Evolutionary conservation across 192 early-diverging fungal species (phyloP).

Genomic region (Gaertneriomyces semiglobifer): DNA sequence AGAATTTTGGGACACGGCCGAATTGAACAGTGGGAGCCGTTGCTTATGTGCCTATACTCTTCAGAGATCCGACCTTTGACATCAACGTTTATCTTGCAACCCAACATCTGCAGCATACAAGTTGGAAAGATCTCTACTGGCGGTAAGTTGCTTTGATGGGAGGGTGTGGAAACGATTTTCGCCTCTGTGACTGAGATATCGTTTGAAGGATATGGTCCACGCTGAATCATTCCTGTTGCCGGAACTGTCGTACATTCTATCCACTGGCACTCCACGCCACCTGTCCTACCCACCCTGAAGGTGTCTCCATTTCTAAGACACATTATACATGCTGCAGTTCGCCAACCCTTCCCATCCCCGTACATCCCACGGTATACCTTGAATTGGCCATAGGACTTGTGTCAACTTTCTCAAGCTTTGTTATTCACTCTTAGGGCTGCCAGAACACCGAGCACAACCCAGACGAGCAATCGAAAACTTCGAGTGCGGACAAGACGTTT

Average conservation of each 20-base stretch:
- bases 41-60: neutral
- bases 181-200: neutral
- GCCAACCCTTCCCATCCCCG: too few species aligned
- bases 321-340: too few species aligned
- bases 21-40: neutral
- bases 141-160: slow-evolving; percentile 19
- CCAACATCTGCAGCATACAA: slow-evolving; percentile 3
- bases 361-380: too few species aligned
- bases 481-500: too few species aligned
- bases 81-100: slow-evolving; percentile 39
- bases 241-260: slow-evolving; percentile 9
- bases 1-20: neutral
- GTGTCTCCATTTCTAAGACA: too few species aligned
- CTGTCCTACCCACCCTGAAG: too few species aligned
- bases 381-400: too few species aligned
- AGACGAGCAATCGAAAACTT: too few species aligned
- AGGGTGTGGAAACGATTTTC: neutral
- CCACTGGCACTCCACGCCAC: too few species aligned
- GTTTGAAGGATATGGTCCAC: slow-evolving; percentile 36
- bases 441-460: too few species aligned
- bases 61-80: slow-evolving; percentile 35
- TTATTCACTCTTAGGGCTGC: too few species aligned
- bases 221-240: slow-evolving; percentile 31
- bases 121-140: slow-evolving; percentile 45
- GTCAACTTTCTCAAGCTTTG: too few species aligned